phyloP scores from a whole-genome alignment of 2,329 filamentous ascomycete species.

The Bipolaris bicolor region DNA sequence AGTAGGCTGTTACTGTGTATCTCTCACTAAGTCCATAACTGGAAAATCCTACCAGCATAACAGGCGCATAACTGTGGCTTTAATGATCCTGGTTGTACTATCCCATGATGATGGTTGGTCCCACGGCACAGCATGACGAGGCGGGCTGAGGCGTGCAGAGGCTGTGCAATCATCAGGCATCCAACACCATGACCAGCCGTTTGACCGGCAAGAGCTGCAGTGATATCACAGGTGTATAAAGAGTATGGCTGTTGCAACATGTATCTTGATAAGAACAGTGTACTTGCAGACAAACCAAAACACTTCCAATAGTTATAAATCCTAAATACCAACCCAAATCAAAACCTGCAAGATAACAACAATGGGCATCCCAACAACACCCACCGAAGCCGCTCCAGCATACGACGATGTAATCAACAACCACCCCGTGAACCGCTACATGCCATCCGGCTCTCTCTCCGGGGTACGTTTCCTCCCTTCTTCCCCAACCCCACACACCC shows the following conservation, averaged over 20 bases:
- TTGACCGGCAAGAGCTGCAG: neutral
- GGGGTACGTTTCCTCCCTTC: conserved; percentile 13
- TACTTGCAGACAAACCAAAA: neutral
- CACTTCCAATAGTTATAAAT: neutral
- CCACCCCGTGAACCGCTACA: conserved; percentile 29
- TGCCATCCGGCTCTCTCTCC: conserved; percentile 27
- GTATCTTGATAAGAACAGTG: neutral
- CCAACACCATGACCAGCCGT: neutral
- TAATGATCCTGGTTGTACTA: neutral
- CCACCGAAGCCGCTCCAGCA: conserved; percentile 31
- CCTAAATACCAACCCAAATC: neutral
- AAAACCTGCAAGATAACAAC: neutral
- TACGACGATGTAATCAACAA: conserved; percentile 37
- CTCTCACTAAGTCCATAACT: neutral
- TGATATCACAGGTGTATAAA: neutral
- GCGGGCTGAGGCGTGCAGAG: too few species aligned
- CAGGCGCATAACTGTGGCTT: conserved; percentile 10
- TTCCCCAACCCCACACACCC: neutral
- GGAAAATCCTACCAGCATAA: conserved; percentile 6
- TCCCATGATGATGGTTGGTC: conserved; percentile 3
- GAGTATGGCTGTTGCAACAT: neutral
- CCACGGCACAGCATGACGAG: neutral
- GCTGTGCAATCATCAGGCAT: conserved; percentile 1
- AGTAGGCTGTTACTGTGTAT: neutral
- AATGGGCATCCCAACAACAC: conserved; percentile 30